Percentiles rank a stretch among this genome's conserved stretches.
These are phyloP conservation scores for Fusarium sp. DNA, from an alignment of 2,329 filamentous ascomycete species.

Conservation along the genomic window DNA sequence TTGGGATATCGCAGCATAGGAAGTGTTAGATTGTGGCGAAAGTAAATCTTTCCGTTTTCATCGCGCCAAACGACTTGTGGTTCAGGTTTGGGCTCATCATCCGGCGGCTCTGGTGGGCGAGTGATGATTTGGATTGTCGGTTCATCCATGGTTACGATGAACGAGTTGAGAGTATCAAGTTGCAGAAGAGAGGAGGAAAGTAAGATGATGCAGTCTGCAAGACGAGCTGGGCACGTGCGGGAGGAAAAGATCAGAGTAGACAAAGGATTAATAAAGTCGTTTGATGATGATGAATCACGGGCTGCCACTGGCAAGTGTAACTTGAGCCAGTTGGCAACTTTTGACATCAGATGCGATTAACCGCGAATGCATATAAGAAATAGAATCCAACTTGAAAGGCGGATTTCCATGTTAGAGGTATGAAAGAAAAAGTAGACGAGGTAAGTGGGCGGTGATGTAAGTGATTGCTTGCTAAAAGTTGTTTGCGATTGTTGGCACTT, in stretches of 20 bases:
- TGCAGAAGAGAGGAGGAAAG: not conserved
- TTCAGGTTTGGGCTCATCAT: not conserved
- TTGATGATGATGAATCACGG: not conserved
- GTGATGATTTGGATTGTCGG: not conserved
- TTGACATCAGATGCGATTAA: not conserved
- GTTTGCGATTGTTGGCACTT: not conserved
- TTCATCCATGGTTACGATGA: not conserved
- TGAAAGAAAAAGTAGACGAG: not conserved
- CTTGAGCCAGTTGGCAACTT: not conserved
- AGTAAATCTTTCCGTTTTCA: not conserved
- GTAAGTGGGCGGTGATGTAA: not conserved
- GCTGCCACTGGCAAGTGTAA: not conserved
- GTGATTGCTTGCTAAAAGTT: not conserved
- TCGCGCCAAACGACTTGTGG: not conserved
- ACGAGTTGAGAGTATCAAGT: not conserved
- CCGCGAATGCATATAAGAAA: not conserved
- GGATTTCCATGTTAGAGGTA: accelerated
- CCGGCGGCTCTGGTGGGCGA: not conserved
- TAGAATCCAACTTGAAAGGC: no score
- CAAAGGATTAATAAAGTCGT: not conserved
- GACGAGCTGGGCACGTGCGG: not conserved
- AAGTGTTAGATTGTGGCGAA: not conserved
- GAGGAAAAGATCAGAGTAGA: not conserved
- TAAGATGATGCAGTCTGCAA: not conserved
- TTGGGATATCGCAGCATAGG: not conserved